These are phyloP conservation scores for Bruguiera sexangula DNA, from an alignment of 345 rosid genomes.

Conservation along the genomic window DNA sequence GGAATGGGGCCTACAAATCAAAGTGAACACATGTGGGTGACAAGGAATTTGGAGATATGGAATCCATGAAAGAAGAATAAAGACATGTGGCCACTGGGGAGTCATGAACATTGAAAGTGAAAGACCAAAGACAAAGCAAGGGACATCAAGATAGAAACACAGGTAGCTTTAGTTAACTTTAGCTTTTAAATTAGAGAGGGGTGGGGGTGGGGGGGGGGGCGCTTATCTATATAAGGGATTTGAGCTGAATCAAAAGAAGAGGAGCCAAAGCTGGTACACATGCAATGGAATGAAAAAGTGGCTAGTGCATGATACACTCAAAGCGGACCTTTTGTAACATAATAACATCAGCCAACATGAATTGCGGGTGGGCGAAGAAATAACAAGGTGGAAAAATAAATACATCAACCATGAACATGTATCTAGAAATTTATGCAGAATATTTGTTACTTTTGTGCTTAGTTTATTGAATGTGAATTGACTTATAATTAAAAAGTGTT, in stretches of 20 bases:
- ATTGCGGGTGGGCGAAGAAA: too few species aligned
- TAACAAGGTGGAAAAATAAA: too few species aligned
- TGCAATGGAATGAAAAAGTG: slow-evolving; percentile 21
- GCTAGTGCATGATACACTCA: background rate
- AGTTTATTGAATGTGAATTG: too few species aligned
- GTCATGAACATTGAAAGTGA: slow-evolving; percentile 30
- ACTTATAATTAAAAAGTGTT: too few species aligned
- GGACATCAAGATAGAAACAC: slow-evolving; percentile 35
- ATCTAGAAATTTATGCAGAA: too few species aligned
- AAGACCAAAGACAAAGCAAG: slow-evolving; percentile 50
- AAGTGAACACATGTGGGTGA: slow-evolving; percentile 45
- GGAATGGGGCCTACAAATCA: slow-evolving; percentile 35
- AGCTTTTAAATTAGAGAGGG: slow-evolving; percentile 3
- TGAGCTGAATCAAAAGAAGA: slow-evolving; percentile 36
- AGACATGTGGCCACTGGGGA: slow-evolving; percentile 12
- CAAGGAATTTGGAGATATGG: slow-evolving; percentile 28
- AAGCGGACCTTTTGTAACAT: background rate
- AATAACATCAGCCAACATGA: too few species aligned
- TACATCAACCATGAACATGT: too few species aligned
- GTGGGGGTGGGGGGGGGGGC: background rate
- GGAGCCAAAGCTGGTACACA: slow-evolving; percentile 22
- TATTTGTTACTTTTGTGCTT: too few species aligned
- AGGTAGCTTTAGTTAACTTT: slow-evolving; percentile 38
- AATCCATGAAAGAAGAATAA: slow-evolving; percentile 25
- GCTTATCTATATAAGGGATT: slow-evolving; percentile 28